A percentile compares a stretch with the other conserved stretches of the same genome.
Conservation (phyloP, 2,329 filamentous ascomycete genomes). For the Grosmannia clavigera region DNA sequence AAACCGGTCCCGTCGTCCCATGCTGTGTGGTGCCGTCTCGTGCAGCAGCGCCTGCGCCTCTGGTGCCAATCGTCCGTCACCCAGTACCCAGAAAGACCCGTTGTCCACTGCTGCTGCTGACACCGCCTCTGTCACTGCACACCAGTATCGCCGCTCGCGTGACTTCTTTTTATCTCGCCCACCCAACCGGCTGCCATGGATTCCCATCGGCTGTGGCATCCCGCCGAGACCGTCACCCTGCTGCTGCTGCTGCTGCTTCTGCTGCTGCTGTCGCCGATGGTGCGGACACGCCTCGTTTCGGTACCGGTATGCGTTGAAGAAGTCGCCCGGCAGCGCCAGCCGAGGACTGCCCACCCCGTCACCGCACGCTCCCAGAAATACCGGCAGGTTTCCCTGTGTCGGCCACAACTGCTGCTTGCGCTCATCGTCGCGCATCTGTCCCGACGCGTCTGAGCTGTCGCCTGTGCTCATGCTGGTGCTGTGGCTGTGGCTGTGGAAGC, state of each 20-base stretch:
- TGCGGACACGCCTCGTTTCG: constrained; percentile 15
- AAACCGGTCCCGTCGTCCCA: constrained; percentile 27
- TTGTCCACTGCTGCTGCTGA: constrained; percentile 7
- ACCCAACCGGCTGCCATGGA: constrained; percentile 1
- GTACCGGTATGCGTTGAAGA: constrained; percentile 23
- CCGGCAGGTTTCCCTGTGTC: background rate
- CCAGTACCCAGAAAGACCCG: constrained; percentile 17
- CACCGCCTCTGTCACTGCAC: constrained; percentile 18
- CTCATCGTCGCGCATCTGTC: constrained; percentile 12
- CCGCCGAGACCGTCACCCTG: background rate
- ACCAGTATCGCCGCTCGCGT: constrained; percentile 19
- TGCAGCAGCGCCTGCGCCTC: constrained; percentile 13
- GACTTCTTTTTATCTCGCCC: background rate
- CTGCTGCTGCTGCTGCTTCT: background rate
- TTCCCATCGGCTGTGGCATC: background rate
- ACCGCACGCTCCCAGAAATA: constrained; percentile 8
- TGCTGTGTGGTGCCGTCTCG: constrained; percentile 9
- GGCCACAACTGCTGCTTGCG: background rate
- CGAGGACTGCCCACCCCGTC: constrained; percentile 10
- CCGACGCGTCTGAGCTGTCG: constrained; percentile 14
- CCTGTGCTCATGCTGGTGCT: background rate
- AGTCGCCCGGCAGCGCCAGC: constrained; percentile 36
- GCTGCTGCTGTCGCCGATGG: constrained; percentile 3
- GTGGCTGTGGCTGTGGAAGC: background rate
- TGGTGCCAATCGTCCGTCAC: constrained; percentile 17